Evolutionary conservation across 805 yeast genomes (phyloP).

Genomic region (Sungouiella thailandica): DNA sequence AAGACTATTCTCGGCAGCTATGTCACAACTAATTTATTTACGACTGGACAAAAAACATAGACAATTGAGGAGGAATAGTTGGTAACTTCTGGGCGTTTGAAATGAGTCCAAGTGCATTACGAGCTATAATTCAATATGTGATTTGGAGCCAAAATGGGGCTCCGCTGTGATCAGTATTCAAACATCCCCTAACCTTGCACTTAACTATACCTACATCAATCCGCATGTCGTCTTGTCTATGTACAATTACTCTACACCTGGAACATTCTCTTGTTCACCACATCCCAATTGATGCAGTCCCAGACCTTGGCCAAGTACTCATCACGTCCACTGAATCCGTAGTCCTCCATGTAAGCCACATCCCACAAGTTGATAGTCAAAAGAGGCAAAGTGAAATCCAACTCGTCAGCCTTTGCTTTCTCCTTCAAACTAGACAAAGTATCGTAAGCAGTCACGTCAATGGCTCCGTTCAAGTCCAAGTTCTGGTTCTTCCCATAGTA

Average conservation of each 20-base stretch:
- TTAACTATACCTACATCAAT: not conserved
- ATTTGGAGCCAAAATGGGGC: no score
- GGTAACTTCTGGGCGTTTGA: no score
- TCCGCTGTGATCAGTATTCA: not conserved
- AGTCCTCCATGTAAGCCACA: slow-evolving; percentile 79
- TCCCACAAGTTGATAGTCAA: slow-evolving; percentile 85
- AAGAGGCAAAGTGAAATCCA: slow-evolving; percentile 67
- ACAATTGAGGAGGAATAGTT: no score
- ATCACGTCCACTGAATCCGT: slow-evolving; percentile 71
- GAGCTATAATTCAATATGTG: no score
- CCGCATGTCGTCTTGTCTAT: slow-evolving; percentile 4
- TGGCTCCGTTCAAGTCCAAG: slow-evolving; percentile 71
- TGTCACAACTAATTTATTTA: no score
- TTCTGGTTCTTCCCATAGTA: slow-evolving; percentile 64
- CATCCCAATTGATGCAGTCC: slow-evolving; percentile 81
- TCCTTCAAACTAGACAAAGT: slow-evolving; percentile 40
- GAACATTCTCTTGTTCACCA: slow-evolving; percentile 50
- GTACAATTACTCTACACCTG: slow-evolving; percentile 24
- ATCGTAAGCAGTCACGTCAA: slow-evolving; percentile 50
- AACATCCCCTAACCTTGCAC: not conserved
- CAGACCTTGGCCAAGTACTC: slow-evolving; percentile 71
- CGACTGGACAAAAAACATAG: no score
- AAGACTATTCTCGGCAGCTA: no score
- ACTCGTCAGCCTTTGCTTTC: slow-evolving; percentile 35
- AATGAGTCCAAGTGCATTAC: no score